Evolutionary conservation across 176 grass and related monocot species (phyloP).

Genomic region (Puccinellia tenuiflora): DNA sequence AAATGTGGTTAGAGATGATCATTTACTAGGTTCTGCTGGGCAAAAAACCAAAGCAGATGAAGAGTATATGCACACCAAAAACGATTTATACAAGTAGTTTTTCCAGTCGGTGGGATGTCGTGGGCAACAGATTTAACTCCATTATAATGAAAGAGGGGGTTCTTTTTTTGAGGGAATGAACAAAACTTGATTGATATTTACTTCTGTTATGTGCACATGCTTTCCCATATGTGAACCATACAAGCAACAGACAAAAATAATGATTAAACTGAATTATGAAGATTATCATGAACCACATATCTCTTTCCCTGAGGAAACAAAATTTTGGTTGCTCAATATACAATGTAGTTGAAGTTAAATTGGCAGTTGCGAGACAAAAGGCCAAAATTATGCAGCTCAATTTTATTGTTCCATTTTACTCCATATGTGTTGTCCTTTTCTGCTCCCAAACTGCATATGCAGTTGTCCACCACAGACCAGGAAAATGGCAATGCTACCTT

Average conservation of each 20-base stretch:
- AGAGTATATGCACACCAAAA: conserved; percentile 1
- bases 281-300: neutral
- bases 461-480: neutral
- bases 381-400: neutral
- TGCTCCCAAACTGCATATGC: neutral
- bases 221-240: neutral
- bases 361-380: neutral
- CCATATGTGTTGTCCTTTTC: neutral
- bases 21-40: neutral
- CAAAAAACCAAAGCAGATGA: neutral
- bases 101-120: neutral
- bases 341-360: neutral
- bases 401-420: neutral
- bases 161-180: neutral
- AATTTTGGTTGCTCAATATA: neutral
- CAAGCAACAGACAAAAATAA: neutral
- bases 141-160: neutral
- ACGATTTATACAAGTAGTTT: neutral
- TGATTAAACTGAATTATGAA: neutral
- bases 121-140: neutral
- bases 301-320: neutral
- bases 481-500: neutral
- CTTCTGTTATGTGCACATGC: neutral
- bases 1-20: neutral
- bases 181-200: neutral